These are phyloP conservation scores for Spinacia oleracea DNA, from an alignment of 179 eudicot species.

Conservation along the genomic window DNA sequence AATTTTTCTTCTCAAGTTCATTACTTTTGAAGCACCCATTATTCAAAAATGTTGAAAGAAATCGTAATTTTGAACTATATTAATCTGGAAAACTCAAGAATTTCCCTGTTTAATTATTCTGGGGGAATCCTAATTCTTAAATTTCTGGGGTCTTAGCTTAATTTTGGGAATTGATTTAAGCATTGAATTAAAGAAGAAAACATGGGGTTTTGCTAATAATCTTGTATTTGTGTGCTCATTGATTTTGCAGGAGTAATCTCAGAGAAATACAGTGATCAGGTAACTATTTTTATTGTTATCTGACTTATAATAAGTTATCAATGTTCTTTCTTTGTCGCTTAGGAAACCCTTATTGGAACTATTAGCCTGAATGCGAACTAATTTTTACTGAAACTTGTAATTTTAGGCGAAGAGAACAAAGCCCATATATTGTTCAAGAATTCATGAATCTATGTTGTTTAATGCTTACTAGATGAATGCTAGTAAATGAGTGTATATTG, in stretches of 20 bases:
- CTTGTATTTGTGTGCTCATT: slow-evolving; percentile 9
- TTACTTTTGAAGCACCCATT: background rate
- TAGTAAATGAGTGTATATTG: no score
- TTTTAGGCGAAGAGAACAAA: no score
- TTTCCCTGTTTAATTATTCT: background rate
- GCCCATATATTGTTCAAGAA: background rate
- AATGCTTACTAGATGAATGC: background rate
- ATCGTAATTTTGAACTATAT: background rate
- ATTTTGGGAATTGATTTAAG: background rate
- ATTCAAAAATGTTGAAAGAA: background rate
- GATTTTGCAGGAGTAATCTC: slow-evolving; percentile 55
- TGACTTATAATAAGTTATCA: background rate
- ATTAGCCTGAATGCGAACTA: background rate
- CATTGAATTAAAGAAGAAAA: background rate
- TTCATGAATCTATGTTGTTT: background rate
- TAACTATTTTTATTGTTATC: slow-evolving; percentile 7
- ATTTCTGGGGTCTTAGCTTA: background rate
- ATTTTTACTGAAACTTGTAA: background rate
- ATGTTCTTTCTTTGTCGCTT: background rate
- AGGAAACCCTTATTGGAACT: background rate
- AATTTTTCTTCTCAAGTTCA: background rate
- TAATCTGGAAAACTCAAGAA: background rate
- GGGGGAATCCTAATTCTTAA: background rate
- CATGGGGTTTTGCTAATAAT: slow-evolving; percentile 14
- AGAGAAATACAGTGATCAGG: slow-evolving; percentile 60